phyloP scores from a whole-genome alignment of 2,329 filamentous ascomycete genomes.

The Neurospora sp. region DNA sequence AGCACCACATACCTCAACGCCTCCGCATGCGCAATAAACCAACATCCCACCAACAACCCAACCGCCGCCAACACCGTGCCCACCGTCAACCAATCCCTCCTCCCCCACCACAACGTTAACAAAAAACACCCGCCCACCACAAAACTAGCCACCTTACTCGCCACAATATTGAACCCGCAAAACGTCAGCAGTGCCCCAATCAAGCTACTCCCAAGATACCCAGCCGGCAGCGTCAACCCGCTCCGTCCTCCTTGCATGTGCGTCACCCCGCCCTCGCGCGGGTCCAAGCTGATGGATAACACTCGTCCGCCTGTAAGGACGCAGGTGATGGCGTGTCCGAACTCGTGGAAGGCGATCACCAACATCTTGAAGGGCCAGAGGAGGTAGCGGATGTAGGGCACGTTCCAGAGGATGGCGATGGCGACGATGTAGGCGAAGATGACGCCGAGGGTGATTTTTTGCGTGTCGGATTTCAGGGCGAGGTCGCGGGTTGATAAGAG shows the following conservation, averaged over 20 bases:
- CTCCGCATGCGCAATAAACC: conserved; percentile 72
- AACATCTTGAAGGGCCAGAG: conserved; percentile 69
- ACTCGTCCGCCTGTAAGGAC: conserved; percentile 64
- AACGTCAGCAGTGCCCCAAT: conserved; percentile 71
- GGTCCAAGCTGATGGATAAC: conserved; percentile 64
- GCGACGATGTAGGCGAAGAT: conserved; percentile 56
- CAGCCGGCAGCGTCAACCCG: conserved; percentile 64
- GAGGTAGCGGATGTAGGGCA: conserved; percentile 64
- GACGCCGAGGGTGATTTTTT: conserved; percentile 59
- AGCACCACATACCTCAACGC: conserved; percentile 61
- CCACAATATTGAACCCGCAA: conserved; percentile 72
- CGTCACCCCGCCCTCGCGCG: conserved; percentile 68
- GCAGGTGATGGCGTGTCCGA: conserved; percentile 65
- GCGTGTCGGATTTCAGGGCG: conserved; percentile 50
- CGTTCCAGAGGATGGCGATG: conserved; percentile 70
- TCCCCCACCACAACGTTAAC: conserved; percentile 73
- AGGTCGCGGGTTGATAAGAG: too few species aligned
- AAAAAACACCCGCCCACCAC: conserved; percentile 64
- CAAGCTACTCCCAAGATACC: conserved; percentile 58
- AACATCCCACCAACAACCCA: conserved; percentile 60
- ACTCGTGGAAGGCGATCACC: conserved; percentile 74
- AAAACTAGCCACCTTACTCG: conserved; percentile 68
- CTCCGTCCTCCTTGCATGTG: conserved; percentile 64
- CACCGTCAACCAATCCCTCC: conserved; percentile 69
- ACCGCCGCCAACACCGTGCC: conserved; percentile 59